Conservation (phyloP, 371 early-diverging fungal genomes). For the Actinomortierella wolfii region DNA sequence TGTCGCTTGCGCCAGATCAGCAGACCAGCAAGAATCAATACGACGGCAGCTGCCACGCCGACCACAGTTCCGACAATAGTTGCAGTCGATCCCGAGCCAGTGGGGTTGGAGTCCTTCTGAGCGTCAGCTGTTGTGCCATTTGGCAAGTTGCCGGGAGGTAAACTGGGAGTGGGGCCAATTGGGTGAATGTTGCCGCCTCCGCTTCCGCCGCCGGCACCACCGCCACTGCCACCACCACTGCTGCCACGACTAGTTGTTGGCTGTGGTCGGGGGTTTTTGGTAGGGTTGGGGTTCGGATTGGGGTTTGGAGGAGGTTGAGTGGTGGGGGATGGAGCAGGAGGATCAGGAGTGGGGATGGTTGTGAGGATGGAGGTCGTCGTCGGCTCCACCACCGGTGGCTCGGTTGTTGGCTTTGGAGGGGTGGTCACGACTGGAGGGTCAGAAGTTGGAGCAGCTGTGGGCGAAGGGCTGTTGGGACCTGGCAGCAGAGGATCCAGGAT, state of each 20-base stretch:
- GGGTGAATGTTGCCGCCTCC: no score
- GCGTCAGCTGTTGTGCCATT: conserved; percentile 10
- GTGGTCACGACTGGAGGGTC: neutral
- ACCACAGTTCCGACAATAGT: conserved; percentile 8
- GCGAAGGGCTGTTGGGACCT: neutral
- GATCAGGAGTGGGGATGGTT: neutral
- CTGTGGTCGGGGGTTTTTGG: no score
- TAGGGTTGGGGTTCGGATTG: no score
- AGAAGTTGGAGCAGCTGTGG: conserved; percentile 1
- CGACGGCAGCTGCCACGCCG: conserved; percentile 11
- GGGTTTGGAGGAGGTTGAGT: neutral
- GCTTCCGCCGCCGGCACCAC: no score
- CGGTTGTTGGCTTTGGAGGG: neutral
- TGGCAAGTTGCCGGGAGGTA: no score
- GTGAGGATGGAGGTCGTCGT: neutral
- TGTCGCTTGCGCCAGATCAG: conserved; percentile 26
- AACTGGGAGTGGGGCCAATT: no score
- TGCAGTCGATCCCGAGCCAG: conserved; percentile 1
- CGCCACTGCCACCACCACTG: no score
- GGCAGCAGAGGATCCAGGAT: neutral
- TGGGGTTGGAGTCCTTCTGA: neutral
- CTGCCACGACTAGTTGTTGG: no score
- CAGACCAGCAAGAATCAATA: conserved; percentile 15
- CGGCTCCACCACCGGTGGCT: conserved; percentile 7
- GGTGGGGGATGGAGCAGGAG: neutral